Evolutionary conservation across 352 stramenopile species (phyloP).

Genomic region (Phytophthora constricta): DNA sequence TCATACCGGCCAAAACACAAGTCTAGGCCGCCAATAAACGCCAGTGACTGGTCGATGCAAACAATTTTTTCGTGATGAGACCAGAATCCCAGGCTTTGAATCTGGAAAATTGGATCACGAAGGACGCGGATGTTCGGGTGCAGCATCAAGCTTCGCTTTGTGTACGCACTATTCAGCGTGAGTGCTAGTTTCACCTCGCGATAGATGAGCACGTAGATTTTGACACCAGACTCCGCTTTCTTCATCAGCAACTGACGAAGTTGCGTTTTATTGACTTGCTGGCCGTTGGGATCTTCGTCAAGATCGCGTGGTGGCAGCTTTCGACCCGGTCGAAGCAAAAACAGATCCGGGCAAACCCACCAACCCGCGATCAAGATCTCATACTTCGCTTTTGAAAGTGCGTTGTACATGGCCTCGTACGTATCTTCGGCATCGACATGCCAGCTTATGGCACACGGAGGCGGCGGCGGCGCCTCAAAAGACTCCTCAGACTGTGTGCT

Average conservation of each 20-base stretch:
- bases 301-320: slow-evolving; percentile 48
- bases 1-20: slow-evolving; percentile 92
- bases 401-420: slow-evolving; percentile 86
- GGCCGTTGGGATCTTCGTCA: slow-evolving; percentile 35
- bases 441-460: slow-evolving; percentile 77
- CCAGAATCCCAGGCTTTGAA: slow-evolving; percentile 91
- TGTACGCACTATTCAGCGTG: slow-evolving; percentile 89
- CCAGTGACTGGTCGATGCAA: slow-evolving; percentile 87
- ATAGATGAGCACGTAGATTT: slow-evolving; percentile 93
- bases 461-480: slow-evolving; percentile 46
- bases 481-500: slow-evolving; percentile 71
- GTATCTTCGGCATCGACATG: slow-evolving; percentile 89
- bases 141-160: slow-evolving; percentile 78
- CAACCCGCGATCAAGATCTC: slow-evolving; percentile 92
- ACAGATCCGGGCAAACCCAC: slow-evolving; percentile 89
- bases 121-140: slow-evolving; percentile 91
- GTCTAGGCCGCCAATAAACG: slow-evolving; percentile 88
- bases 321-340: slow-evolving; percentile 71
- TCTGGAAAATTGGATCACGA: slow-evolving; percentile 91
- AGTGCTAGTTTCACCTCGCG: slow-evolving; percentile 90
- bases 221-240: slow-evolving; percentile 83
- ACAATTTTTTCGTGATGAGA: slow-evolving; percentile 95
- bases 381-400: slow-evolving; percentile 86
- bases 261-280: slow-evolving; percentile 72
- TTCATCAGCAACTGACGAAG: slow-evolving; percentile 79